phyloP scores from a whole-genome alignment of 345 rosid genomes.

The Pistacia vera region DNA sequence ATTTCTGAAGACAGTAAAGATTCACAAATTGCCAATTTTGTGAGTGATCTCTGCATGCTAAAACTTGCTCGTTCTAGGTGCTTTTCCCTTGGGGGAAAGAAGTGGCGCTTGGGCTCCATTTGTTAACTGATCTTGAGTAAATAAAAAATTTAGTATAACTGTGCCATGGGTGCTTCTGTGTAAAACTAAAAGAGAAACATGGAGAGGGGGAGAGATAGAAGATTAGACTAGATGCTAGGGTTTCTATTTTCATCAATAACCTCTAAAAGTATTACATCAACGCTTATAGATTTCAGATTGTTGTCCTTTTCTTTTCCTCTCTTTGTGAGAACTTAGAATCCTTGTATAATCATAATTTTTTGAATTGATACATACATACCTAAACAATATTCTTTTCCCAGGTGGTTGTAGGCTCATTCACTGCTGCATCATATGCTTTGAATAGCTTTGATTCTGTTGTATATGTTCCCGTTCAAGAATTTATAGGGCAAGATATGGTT shows the following conservation, averaged over 20 bases:
- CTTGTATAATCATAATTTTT: neutral
- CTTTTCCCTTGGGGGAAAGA: neutral
- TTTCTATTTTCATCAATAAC: neutral
- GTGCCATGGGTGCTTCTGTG: neutral
- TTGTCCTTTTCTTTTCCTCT: neutral
- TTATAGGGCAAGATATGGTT: constrained; percentile 36
- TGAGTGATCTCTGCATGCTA: neutral
- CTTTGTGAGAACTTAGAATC: neutral
- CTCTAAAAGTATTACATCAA: neutral
- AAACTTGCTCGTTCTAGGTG: neutral
- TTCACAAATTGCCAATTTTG: neutral
- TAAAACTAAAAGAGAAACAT: neutral
- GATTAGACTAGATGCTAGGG: neutral
- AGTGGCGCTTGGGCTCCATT: neutral
- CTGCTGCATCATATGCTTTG: constrained; percentile 47
- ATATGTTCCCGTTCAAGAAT: constrained; percentile 41
- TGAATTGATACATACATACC: constrained; percentile 6
- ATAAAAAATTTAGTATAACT: neutral
- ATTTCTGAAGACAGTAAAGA: neutral
- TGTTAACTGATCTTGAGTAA: neutral
- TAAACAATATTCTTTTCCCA: constrained; percentile 42
- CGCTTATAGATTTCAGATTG: neutral
- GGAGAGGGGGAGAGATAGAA: neutral
- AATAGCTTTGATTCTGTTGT: constrained; percentile 33
- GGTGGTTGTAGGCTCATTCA: constrained; percentile 57